Evolutionary conservation across 2,329 filamentous ascomycete genomes (phyloP), one percentile per base, ranked within the genome.

Genomic region (Monilinia vaccinii-corymbosi): DNA sequence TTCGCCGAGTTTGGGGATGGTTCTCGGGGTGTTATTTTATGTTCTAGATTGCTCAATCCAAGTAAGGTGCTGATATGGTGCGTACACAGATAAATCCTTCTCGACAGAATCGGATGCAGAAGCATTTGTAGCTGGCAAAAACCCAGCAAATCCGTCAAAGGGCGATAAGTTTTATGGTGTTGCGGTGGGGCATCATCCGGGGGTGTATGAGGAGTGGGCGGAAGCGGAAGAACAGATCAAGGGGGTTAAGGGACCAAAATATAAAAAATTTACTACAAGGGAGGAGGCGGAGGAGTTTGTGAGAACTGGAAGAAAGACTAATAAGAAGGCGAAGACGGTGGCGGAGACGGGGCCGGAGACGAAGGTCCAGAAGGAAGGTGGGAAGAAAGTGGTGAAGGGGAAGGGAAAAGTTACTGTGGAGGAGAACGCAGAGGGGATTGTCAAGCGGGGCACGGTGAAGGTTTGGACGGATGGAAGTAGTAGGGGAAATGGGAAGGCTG

Each of bases 281-380:
- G 79, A 78, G 60, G 91, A 95, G 72, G 93, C 93, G 0, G 84
- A 93, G 69, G 83, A 83, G 23, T 97, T 89, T 71, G 88, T 96
- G 53, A 76, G 74, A 42, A 73, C 71, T 48, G 75, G 72, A 32
- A 71, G 69, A 49, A 65, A 65, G 74, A 62, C 18, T 16, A 32
- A 49, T n/a, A 55, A 28, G 46, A 62, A 55, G 46, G 28, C 70
- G 75, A 65, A 73, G 52, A 72, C 31, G 46, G 40, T 7, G 32
- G 68, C 65, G 38, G 51, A 60, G 52, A 72, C 31, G 46, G 40
- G 10, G 32, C 68, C 65, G 38, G 51, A 60, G 60, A 46, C 61
- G 34, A 60, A 64, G 13, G 63, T 66, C n/a, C 45, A 60, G 25
- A 62, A 53, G 34, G 61, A 58, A 16, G 38, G 25, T 21, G 14